A percentile compares a stretch with the other conserved stretches of the same genome.
These are phyloP conservation scores for Rauvolfia tetraphylla DNA, from an alignment of 257 asterid genomes.

Conservation along the genomic window DNA sequence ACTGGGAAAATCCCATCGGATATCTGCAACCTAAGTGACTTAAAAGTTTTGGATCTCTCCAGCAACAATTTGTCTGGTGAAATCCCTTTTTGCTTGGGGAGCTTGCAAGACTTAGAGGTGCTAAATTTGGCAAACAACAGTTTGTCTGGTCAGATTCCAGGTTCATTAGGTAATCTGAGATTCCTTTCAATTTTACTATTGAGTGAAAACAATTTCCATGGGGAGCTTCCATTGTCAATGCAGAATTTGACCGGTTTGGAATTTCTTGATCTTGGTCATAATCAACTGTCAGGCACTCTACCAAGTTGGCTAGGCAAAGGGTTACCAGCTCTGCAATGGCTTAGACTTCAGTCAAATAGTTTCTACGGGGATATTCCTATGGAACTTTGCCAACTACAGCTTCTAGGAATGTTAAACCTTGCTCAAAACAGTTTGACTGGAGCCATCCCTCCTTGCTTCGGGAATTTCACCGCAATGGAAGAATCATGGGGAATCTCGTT, in stretches of 20 bases:
- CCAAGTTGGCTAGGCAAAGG: constrained; percentile 5
- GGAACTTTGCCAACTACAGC: constrained; percentile 22
- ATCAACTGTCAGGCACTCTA: neutral
- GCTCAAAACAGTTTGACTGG: constrained; percentile 27
- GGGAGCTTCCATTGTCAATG: no score
- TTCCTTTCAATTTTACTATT: no score
- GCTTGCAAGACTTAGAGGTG: neutral
- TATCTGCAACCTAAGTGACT: neutral
- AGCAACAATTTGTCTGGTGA: neutral
- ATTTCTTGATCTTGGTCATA: neutral
- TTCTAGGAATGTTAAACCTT: constrained; percentile 24
- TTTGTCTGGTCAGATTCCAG: neutral
- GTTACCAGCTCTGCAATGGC: neutral
- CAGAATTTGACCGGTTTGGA: no score
- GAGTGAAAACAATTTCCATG: no score
- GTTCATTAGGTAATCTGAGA: no score
- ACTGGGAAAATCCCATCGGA: neutral
- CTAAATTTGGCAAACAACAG: neutral
- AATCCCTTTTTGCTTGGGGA: neutral
- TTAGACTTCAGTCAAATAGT: constrained; percentile 23
- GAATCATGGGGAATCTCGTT: no score
- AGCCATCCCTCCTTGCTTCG: constrained; percentile 20
- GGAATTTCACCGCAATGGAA: constrained; percentile 20
- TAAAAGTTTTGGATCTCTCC: neutral
- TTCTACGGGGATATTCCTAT: constrained; percentile 21